phyloP scores from a whole-genome alignment of 139 green algal species.

The Ettlia oleoabundans region DNA sequence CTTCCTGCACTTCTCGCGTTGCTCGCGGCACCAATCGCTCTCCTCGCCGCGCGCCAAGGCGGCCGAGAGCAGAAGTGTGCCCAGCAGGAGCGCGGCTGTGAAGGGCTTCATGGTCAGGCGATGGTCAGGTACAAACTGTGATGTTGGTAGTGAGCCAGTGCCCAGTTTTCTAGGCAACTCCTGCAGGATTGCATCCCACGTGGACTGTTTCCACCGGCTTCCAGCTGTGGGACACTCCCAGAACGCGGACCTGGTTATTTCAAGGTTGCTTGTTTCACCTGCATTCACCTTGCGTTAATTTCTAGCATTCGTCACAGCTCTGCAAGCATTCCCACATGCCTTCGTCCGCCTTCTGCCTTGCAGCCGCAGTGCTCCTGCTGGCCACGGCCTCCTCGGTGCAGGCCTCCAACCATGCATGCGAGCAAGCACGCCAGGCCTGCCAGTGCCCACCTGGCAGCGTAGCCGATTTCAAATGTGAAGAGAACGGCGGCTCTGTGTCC shows the following conservation, averaged over 20 bases:
- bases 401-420: neutral
- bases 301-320: neutral
- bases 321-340: neutral
- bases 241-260: too few species aligned
- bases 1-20: neutral
- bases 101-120: neutral
- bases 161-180: neutral
- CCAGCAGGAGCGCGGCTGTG: neutral
- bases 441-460: neutral
- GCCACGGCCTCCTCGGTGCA: neutral
- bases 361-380: neutral
- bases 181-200: neutral
- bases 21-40: constrained; percentile 3
- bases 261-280: too few species aligned
- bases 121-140: too few species aligned
- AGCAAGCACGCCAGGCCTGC: neutral
- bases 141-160: neutral
- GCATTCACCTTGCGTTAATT: too few species aligned
- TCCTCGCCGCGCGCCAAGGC: neutral
- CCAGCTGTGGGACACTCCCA: too few species aligned
- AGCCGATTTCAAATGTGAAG: neutral
- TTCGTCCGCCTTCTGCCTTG: neutral
- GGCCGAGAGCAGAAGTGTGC: neutral
- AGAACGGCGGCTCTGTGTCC: neutral
- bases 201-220: too few species aligned